A percentile compares a stretch with the other conserved stretches of the same genome.
These are phyloP conservation scores for Brassica cretica DNA, from an alignment of 345 rosid species.

Conservation along the genomic window DNA sequence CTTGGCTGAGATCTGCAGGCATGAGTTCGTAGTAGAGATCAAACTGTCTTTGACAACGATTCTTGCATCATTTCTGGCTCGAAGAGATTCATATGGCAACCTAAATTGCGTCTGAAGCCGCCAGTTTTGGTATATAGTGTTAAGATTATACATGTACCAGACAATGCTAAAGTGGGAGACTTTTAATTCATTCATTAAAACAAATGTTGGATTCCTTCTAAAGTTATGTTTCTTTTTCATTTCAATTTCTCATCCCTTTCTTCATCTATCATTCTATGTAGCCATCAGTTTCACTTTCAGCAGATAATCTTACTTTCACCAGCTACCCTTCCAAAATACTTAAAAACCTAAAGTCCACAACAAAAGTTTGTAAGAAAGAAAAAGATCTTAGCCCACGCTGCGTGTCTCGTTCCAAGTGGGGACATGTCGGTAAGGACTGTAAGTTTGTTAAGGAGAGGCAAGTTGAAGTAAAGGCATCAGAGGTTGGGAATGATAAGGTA, in stretches of 20 bases:
- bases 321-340: no score
- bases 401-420: no score
- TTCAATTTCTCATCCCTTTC: neutral
- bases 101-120: constrained; percentile 28
- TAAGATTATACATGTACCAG: constrained; percentile 24
- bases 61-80: constrained; percentile 32
- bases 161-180: constrained; percentile 10
- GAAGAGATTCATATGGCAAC: constrained; percentile 23
- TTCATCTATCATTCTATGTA: neutral
- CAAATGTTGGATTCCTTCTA: constrained; percentile 1
- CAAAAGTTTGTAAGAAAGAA: no score
- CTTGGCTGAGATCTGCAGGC: constrained; percentile 25
- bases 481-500: no score
- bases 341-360: no score
- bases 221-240: constrained; percentile 1
- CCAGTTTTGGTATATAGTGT: constrained; percentile 40
- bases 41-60: constrained; percentile 17
- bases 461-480: no score
- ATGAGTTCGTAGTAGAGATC: constrained; percentile 18
- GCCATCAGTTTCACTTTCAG: neutral
- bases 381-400: no score
- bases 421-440: no score
- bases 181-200: constrained; percentile 18
- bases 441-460: no score
- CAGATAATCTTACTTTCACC: neutral